A percentile compares a stretch with the other conserved stretches of the same genome.
Evolutionary conservation across 176 grass and related monocot genomes (phyloP).

Genomic region (Phyllostachys edulis): DNA sequence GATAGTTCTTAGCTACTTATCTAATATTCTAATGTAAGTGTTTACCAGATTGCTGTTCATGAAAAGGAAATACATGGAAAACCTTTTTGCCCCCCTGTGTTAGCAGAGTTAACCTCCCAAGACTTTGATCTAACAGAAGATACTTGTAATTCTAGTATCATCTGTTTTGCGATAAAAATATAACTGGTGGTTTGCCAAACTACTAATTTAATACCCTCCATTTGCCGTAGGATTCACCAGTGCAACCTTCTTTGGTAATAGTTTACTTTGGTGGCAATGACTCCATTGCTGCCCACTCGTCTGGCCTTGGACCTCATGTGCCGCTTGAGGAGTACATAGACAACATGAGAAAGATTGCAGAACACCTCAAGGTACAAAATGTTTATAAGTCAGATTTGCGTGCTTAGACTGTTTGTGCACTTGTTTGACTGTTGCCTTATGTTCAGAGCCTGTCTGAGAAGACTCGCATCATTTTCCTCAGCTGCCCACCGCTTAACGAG

Average conservation of each 20-base stretch:
- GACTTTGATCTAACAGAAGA: background rate
- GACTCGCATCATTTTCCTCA: conserved; percentile 70
- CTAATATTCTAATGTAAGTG: background rate
- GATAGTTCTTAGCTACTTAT: background rate
- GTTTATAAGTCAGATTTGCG: background rate
- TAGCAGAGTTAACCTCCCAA: background rate
- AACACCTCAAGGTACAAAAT: conserved; percentile 72
- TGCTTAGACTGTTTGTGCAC: background rate
- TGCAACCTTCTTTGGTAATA: conserved; percentile 76
- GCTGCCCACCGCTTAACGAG: conserved; percentile 86
- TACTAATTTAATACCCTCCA: background rate
- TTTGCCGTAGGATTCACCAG: conserved; percentile 49
- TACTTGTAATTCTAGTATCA: background rate
- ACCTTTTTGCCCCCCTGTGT: background rate
- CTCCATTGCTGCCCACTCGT: conserved; percentile 59
- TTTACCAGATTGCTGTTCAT: background rate
- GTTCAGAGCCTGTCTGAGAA: conserved; percentile 69
- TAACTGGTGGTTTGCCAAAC: background rate
- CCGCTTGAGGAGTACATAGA: conserved; percentile 76
- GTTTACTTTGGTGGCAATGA: conserved; percentile 98
- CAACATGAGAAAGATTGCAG: conserved; percentile 78
- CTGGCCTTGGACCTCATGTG: conserved; percentile 79
- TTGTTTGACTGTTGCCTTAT: conserved; percentile 27
- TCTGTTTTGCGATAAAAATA: background rate
- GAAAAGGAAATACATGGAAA: background rate